Conservation (phyloP, 2,329 filamentous ascomycete genomes). For the Nothopassalora personata region DNA sequence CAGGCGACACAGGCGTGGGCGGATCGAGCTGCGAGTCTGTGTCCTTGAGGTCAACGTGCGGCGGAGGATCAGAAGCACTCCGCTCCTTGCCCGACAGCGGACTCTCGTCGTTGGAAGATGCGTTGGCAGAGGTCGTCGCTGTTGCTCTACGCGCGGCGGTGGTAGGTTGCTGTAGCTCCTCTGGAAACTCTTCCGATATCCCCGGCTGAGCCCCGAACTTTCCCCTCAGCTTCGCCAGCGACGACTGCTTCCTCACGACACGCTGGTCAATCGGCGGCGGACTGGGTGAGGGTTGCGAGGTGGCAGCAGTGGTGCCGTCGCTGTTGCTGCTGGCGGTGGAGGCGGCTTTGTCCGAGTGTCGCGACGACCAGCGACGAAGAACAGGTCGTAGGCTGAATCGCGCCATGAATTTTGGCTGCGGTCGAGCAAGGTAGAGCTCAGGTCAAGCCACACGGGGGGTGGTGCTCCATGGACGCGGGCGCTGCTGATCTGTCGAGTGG, state of each 20-base stretch:
- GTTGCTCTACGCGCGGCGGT: not conserved
- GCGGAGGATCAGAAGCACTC: not conserved
- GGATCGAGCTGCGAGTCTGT: not conserved
- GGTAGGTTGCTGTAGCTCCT: conserved; percentile 6
- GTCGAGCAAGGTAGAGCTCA: not conserved
- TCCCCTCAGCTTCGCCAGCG: conserved; percentile 21
- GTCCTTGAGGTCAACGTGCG: not conserved
- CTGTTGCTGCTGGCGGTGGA: conserved; percentile 18
- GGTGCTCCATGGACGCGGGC: not conserved
- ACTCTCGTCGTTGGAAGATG: not conserved
- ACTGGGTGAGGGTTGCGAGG: conserved; percentile 11
- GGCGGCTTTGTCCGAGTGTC: conserved; percentile 17
- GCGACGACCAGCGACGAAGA: conserved; percentile 20
- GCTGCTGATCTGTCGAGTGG: not conserved
- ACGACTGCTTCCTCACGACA: conserved; percentile 11
- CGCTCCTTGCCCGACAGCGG: not conserved
- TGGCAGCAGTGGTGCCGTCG: conserved; percentile 13
- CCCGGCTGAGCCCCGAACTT: conserved; percentile 14
- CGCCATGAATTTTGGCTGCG: conserved; percentile 10
- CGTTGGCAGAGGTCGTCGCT: not conserved
- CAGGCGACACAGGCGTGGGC: not conserved
- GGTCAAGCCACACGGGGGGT: not conserved
- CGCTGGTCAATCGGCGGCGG: not conserved
- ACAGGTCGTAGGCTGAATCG: conserved; percentile 22
- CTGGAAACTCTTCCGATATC: conserved; percentile 14